Conservation (phyloP, 257 asterid species). For the Forsythia viridissima region DNA sequence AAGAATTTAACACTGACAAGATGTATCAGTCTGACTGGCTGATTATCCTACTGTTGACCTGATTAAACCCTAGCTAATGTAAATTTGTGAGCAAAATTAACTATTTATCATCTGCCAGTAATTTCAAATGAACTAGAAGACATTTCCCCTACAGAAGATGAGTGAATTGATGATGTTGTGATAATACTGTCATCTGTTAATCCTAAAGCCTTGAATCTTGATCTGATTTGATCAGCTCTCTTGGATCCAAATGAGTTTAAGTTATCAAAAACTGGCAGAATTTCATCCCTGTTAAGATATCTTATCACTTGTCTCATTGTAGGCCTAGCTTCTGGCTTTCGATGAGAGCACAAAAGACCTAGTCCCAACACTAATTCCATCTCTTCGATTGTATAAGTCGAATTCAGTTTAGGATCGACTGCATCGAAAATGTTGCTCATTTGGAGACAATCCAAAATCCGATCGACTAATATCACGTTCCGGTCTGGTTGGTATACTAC, state of each 20-base stretch:
- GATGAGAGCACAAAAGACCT: conserved; percentile 42
- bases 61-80: not conserved
- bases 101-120: not conserved
- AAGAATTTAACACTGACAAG: not conserved
- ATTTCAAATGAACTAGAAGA: not conserved
- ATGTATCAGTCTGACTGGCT: no score
- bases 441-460: conserved; percentile 55
- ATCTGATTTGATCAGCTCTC: conserved; percentile 34
- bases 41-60: not conserved
- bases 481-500: conserved; percentile 37
- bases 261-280: conserved; percentile 39
- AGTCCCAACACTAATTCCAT: conserved; percentile 36
- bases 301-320: conserved; percentile 51
- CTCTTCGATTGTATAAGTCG: conserved; percentile 24
- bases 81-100: not conserved
- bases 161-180: not conserved
- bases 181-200: conserved; percentile 15
- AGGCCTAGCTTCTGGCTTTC: conserved; percentile 37
- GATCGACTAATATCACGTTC: conserved; percentile 56
- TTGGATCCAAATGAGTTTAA: conserved; percentile 39
- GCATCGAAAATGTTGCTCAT: conserved; percentile 28
- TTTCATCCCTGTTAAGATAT: conserved; percentile 50
- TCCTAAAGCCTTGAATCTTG: conserved; percentile 40
- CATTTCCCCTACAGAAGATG: conserved; percentile 4
- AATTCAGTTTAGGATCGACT: conserved; percentile 34